Base-by-base conservation (phyloP, 2,329 filamentous ascomycete species). In the Nemania sp. region DNA sequence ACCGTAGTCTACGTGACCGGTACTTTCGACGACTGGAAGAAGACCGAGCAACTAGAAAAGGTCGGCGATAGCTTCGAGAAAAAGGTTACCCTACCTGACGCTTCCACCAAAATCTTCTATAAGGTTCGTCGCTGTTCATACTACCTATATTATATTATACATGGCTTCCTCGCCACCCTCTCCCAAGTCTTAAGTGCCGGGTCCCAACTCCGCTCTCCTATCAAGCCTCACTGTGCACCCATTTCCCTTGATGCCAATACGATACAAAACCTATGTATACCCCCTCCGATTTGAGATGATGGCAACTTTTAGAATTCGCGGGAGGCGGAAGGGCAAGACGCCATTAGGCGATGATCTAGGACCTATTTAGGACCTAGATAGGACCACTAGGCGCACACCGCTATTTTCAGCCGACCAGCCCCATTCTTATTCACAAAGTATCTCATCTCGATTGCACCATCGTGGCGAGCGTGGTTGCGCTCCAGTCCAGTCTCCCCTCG, bases 1-100 rank as follows among this genome's bases (percentile, higher is more conserved):
- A 87, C 90, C 74, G 92, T 97, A 79, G 95, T 98, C 80, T 95
- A 92, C 81, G 96, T 98, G 75, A 98, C 95, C 47, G 96, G 96
- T 79, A 95, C 93, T 71, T 98, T 98, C 79, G 95, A 98, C 82
- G 88, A 93, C 83, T 99, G 96, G 96, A 87, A 88, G 73, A 95
- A 96, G 86, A 93, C 89, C 64, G 88, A 95, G 80, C 88, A 92
- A 84, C 87, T 99, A 66, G 90, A 94, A 55, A 93, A 93, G 83
- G 86, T 89, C 47, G 92, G 87, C 78, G 85, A 89, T 71, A 76
- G 86, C 75, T 97, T 97, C 81, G 86, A 92, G 81, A 97, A 97
- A 85, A 88, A 89, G 38, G 93, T 99, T 68, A 84, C 88, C 61
- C 85, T 98, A 38, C 85, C 91, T 57, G 84, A 88, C 63, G 82